These are phyloP conservation scores for Candida gigantensis DNA, from an alignment of 1,139 yeast genomes.

Conservation along the genomic window DNA sequence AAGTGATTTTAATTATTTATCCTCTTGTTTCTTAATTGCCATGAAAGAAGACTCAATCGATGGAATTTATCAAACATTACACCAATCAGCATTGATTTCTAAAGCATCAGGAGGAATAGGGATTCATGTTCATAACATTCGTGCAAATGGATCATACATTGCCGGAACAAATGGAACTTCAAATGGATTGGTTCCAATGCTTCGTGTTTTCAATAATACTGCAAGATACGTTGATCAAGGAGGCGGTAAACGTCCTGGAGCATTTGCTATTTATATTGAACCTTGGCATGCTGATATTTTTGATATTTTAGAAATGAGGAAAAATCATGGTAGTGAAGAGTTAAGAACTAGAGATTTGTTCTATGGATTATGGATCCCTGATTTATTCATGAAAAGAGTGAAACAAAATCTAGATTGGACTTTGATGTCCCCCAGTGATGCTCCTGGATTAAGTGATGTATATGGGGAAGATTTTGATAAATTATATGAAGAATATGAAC, in stretches of 20 bases:
- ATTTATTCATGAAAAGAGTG: constrained; percentile 57
- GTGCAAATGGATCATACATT: constrained; percentile 52
- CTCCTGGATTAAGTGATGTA: constrained; percentile 52
- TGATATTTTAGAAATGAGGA: constrained; percentile 51
- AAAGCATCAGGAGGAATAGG: constrained; percentile 65
- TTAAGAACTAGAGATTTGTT: constrained; percentile 56
- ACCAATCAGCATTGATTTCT: constrained; percentile 56
- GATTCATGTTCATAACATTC: constrained; percentile 53
- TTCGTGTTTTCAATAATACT: constrained; percentile 58
- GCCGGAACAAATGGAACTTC: constrained; percentile 57
- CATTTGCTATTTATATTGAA: constrained; percentile 60
- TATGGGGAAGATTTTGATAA: constrained; percentile 51
- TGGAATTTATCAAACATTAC: constrained; percentile 56
- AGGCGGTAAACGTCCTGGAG: constrained; percentile 64
- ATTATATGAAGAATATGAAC: constrained; percentile 48
- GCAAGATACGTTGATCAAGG: constrained; percentile 67
- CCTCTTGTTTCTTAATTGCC: constrained; percentile 58
- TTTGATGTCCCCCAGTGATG: constrained; percentile 54
- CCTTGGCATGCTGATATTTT: constrained; percentile 64
- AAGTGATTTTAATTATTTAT: constrained; percentile 46
- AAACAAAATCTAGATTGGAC: constrained; percentile 53
- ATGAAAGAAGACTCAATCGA: constrained; percentile 62
- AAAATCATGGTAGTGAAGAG: constrained; percentile 61
- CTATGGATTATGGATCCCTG: constrained; percentile 62
- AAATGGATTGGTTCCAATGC: constrained; percentile 59